phyloP scores from a whole-genome alignment of 2,329 filamentous ascomycete species.

The Claviceps capensis region DNA sequence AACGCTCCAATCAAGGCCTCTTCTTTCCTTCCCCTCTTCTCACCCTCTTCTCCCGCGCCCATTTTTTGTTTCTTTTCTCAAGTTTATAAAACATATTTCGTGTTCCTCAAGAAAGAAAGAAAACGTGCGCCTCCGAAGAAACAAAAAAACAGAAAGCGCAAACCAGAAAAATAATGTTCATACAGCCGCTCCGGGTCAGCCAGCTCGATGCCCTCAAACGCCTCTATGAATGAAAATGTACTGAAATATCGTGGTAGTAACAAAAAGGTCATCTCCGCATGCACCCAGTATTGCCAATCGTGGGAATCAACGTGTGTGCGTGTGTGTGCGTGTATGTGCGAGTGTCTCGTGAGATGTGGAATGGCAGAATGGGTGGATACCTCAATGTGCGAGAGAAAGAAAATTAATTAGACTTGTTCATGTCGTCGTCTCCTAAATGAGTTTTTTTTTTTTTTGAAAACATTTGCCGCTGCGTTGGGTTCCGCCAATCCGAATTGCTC shows the following conservation, averaged over 20 bases:
- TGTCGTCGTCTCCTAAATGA: constrained; percentile 9
- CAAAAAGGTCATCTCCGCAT: neutral
- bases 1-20: too few species aligned
- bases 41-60: too few species aligned
- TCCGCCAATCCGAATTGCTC: neutral
- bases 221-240: neutral
- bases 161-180: neutral
- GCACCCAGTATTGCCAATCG: neutral
- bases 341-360: neutral
- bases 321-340: too few species aligned
- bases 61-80: too few species aligned
- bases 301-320: too few species aligned
- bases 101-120: neutral
- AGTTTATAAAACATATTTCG: too few species aligned
- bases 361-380: neutral
- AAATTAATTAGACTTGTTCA: constrained; percentile 10
- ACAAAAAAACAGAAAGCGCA: neutral
- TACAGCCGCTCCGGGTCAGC: neutral
- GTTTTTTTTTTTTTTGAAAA: too few species aligned
- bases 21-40: too few species aligned
- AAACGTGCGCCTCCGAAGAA: too few species aligned
- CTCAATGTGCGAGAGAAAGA: neutral
- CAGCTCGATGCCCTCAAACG: neutral
- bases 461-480: neutral
- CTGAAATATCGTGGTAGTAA: neutral